These are phyloP conservation scores for Dinochytrium kinnereticum DNA, from an alignment of 371 early-diverging fungal species.

Conservation along the genomic window DNA sequence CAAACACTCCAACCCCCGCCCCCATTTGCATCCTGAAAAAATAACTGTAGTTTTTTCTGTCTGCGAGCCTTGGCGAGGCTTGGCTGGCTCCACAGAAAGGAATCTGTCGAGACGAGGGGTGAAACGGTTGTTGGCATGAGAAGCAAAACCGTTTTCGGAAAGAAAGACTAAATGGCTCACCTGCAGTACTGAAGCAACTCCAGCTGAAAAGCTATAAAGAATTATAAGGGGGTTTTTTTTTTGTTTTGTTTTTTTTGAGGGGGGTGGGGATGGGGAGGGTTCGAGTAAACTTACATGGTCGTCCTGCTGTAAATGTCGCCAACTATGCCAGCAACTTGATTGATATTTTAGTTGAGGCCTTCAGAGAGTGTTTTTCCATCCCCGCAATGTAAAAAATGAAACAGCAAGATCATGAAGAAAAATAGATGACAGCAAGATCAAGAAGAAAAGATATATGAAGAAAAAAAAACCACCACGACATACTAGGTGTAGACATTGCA, in stretches of 20 bases:
- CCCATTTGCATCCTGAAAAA: not conserved
- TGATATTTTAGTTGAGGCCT: not conserved
- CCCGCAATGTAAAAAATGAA: no score
- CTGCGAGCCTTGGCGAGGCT: not conserved
- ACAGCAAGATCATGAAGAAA: no score
- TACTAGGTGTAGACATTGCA: not conserved
- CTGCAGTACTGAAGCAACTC: not conserved
- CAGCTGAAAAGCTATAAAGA: not conserved
- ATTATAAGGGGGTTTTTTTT: not conserved
- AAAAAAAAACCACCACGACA: not conserved
- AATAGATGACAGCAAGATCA: no score
- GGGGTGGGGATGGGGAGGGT: not conserved
- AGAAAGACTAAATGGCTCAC: no score
- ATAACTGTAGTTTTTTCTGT: not conserved
- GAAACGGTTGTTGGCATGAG: no score
- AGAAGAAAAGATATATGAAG: no score
- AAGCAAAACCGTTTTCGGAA: no score
- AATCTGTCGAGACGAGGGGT: no score
- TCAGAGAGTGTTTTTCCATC: no score
- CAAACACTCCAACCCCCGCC: not conserved
- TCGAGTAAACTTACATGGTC: not conserved
- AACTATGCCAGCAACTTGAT: not conserved
- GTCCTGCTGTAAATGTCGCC: not conserved
- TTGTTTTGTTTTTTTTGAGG: not conserved
- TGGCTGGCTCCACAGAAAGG: not conserved